A percentile compares a stretch with the other conserved stretches of the same genome.
Evolutionary conservation across 1,284 basidiomycete genomes (phyloP).

Genomic region (Ganoderma lingzhi): DNA sequence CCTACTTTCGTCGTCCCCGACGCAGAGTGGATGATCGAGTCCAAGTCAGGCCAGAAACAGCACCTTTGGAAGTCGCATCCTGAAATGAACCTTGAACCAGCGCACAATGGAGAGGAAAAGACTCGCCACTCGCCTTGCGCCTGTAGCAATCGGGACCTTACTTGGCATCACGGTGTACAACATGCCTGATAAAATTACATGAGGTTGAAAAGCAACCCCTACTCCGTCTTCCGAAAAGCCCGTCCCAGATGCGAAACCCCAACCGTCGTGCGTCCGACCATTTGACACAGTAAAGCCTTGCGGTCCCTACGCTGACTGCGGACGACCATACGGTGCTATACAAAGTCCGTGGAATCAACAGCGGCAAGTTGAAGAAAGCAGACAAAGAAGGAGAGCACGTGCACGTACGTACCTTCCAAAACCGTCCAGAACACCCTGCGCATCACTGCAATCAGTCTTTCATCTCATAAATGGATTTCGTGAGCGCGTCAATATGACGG

Average conservation of each 20-base stretch:
- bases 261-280: not conserved
- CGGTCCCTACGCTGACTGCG: not conserved
- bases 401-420: not conserved
- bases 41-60: not conserved
- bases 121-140: not conserved
- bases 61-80: not conserved
- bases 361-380: not conserved
- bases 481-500: slow-evolving; percentile 5
- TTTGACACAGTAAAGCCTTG: not conserved
- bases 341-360: not conserved
- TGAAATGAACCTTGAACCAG: not conserved
- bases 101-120: not conserved
- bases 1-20: not conserved
- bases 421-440: not conserved
- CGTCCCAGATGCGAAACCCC: not conserved
- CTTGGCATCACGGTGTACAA: not conserved
- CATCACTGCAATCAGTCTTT: slow-evolving; percentile 9
- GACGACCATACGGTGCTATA: not conserved
- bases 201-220: not conserved
- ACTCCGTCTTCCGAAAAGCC: not conserved
- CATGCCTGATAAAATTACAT: not conserved
- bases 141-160: not conserved
- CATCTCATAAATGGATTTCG: not conserved
- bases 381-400: not conserved
- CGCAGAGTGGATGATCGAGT: not conserved